Evolutionary conservation across 805 yeast genomes (phyloP), one percentile per base, ranked within the genome.

Genomic region (Ogataea pignaliae): DNA sequence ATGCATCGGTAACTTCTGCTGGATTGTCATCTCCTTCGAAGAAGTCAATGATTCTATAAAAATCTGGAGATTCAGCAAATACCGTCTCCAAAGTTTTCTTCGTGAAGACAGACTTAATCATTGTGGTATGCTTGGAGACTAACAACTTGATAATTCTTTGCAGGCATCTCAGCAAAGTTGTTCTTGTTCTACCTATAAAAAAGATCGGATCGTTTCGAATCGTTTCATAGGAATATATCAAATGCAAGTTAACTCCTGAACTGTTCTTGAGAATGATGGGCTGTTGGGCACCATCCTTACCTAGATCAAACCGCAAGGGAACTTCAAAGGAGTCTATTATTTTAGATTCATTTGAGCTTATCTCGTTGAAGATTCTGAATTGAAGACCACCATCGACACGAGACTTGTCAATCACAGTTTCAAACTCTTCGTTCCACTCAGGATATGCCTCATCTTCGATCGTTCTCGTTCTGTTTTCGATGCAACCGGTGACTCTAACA

Each of bases 381-480:
- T 50, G 48, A 12, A 53, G 29, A 14, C 26, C 21, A 29, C 48
- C 48, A 7, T 42, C 15, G 13, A 36, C 29, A 21, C 26, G 26
- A 9, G 41, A 33, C n/a, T 48, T 42, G 13, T 40, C 40, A 10
- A 46, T 18, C 11, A 45, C 47, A n/a, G 49, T 39, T 37, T 54
- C 54, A 39, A 52, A 54, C 31, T 52, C 52, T 42, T 54, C 56
- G 33, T 47, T 40, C 57, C 56, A 52, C 40, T 46, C 46, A 14
- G 56, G 54, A 18, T 41, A 50, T 2, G 50, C 41, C 13, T 47
- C 47, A 4, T 39, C 14, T 1, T 29, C 2, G 9, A 53, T 43
- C 10, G 55, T 53, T 39, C 57, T 42, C 9, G 55, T 53, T 35
- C 52, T 39, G 37, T 48, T 37, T 17, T 53, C 50, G 14, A 53